These are phyloP conservation scores for Aegilops umbellulata DNA, from an alignment of 176 grass and related monocot species.

Conservation along the genomic window DNA sequence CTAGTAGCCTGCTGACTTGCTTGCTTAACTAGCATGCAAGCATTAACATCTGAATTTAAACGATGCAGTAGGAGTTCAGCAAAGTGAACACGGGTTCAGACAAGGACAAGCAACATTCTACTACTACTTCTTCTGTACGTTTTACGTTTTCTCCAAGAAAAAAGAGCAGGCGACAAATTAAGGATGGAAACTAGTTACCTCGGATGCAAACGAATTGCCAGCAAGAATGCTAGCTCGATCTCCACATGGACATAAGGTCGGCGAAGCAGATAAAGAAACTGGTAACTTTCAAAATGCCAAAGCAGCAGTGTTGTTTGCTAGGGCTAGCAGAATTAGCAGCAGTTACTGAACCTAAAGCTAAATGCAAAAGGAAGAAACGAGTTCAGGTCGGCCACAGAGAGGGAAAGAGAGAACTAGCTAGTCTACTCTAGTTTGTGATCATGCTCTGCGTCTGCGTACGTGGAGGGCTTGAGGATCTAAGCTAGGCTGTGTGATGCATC, in stretches of 20 bases:
- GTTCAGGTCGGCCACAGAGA: background rate
- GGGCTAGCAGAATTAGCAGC: background rate
- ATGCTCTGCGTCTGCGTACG: background rate
- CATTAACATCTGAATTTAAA: background rate
- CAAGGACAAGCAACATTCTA: slow-evolving; percentile 20
- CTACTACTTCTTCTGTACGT: too few relatives aligned
- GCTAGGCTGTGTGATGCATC: slow-evolving; percentile 7
- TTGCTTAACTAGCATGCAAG: background rate
- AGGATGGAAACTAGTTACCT: background rate
- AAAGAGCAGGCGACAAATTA: background rate
- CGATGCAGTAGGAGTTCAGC: background rate
- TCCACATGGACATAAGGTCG: background rate
- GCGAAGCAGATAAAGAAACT: background rate
- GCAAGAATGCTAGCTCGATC: background rate
- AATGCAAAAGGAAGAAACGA: background rate
- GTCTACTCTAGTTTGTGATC: background rate
- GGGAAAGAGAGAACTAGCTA: background rate
- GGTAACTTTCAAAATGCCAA: background rate
- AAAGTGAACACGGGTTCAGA: background rate
- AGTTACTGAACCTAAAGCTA: background rate
- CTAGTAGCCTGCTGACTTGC: background rate
- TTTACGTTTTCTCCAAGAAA: too few relatives aligned
- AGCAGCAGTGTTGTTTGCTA: background rate
- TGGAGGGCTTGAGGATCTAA: background rate
- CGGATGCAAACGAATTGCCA: background rate